Evolutionary conservation across 306 rosid genomes (phyloP), one percentile per base, ranked within the genome.

Genomic region (Sicyos edulis): DNA sequence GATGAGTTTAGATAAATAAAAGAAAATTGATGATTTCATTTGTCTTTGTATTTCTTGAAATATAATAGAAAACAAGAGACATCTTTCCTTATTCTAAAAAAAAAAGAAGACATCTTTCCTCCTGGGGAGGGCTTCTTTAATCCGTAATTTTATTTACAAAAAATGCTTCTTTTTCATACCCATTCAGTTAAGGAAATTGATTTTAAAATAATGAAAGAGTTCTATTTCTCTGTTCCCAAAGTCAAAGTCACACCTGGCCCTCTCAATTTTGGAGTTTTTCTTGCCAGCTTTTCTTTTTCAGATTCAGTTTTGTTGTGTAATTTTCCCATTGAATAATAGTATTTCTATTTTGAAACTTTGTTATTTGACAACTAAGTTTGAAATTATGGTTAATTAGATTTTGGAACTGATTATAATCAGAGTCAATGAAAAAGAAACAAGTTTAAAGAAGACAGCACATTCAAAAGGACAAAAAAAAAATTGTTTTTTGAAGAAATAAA

Each of bases 121-220:
- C 50, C 34, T 34, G 44, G 44, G 65, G 19, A 59, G 65, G 65
- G 19, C 40, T 59, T 57, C n/a, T 57, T 57, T 57, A 60, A 26
- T 13, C 37, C 8, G 20, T 60, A 60, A 32, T 32, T 32, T 32
- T 32, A 2, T 32, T 32, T 32, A 1, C 5, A 32, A 32, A 32
- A 32, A 32, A 26, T 32, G 6, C 37, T 32, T 56, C 21, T 64
- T 40, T 44, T 42, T 10, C 5, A 10, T 6, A 42, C 53, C 32
- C 32, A 37, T 42, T 9, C 17, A 40, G 10, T 64, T 64, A 40
- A 64, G 32, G 10, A 64, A 64, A 64, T 65, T 65, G 21, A 1
- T 42, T 15, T 42, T 16, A 32, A 34, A 8, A 7, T 4, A 63
- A 3, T n/a, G 26, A 37, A 40, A 7, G 8, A 6, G 42, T 37